Percentiles rank a stretch among this genome's conserved stretches.
phyloP scores from a whole-genome alignment of 75 land plant genomes.

The Sequoia sempervirens region DNA sequence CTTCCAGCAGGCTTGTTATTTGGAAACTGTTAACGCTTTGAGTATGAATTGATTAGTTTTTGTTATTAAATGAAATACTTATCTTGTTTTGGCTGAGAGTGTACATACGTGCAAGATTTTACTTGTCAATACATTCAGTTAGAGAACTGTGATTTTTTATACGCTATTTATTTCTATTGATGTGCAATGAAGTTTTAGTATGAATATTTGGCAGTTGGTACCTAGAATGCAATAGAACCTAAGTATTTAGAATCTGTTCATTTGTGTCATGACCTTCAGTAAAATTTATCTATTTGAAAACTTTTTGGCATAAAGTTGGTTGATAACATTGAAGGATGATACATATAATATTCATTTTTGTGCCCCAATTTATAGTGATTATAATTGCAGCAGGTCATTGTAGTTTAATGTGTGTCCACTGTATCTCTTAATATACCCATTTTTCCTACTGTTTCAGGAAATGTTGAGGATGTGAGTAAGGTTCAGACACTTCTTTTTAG shows the following conservation, averaged over 20 bases:
- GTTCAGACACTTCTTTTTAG: conserved; percentile 97
- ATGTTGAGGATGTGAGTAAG: conserved; percentile 68
- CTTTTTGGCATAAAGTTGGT: not conserved
- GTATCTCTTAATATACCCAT: not conserved
- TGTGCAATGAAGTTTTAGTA: not conserved
- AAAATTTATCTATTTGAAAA: not conserved
- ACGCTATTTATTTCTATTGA: not conserved
- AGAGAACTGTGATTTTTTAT: not conserved
- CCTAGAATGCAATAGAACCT: not conserved
- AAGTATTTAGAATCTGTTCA: not conserved
- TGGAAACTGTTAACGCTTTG: not conserved
- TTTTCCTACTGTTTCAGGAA: conserved; percentile 36
- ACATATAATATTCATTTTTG: not conserved
- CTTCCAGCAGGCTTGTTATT: not conserved
- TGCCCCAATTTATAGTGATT: not conserved
- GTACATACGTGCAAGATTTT: not conserved
- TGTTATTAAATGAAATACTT: not conserved
- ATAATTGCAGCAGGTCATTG: not conserved
- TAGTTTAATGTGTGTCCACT: not conserved
- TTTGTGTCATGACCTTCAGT: not conserved
- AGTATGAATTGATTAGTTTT: not conserved
- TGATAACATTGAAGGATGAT: not conserved
- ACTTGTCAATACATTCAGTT: not conserved
- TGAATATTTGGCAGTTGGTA: not conserved
- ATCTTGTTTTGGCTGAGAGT: not conserved